Conservation (phyloP, 305 asterid genomes). For the Fraxinus paxiana region DNA sequence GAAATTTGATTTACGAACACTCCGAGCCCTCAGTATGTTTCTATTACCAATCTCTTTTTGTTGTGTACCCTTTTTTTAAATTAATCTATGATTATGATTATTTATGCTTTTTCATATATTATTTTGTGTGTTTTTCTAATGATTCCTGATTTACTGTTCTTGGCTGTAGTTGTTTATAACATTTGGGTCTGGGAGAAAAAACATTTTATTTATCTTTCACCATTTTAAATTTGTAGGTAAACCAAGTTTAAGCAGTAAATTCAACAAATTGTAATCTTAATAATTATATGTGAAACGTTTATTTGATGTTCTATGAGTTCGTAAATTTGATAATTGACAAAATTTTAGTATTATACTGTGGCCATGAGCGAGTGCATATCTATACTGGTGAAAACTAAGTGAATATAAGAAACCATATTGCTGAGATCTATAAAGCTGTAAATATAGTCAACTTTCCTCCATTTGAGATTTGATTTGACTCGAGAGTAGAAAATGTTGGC, state of each 20-base stretch:
- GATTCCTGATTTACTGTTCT: not conserved
- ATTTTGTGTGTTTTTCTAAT: not conserved
- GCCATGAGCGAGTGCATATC: not conserved
- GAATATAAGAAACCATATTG: not conserved
- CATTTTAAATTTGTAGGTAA: not conserved
- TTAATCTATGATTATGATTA: not conserved
- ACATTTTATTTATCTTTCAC: not conserved
- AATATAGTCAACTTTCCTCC: not conserved
- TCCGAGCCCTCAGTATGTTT: constrained; percentile 52
- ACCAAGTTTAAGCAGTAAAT: not conserved
- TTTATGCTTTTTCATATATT: not conserved
- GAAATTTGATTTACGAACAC: constrained; percentile 52
- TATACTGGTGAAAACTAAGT: not conserved
- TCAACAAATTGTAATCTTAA: not conserved
- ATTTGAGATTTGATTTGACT: not conserved
- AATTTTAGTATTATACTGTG: not conserved
- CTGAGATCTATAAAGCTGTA: not conserved
- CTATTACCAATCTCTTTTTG: not conserved
- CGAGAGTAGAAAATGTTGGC: not conserved
- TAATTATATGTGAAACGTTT: not conserved
- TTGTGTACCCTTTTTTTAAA: not conserved
- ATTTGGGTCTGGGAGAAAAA: not conserved
- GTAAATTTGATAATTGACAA: not conserved
- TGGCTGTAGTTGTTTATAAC: not conserved
- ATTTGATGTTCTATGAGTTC: not conserved